Base-by-base conservation (phyloP, 805 yeast species). In the Peterozyma toletana region DNA sequence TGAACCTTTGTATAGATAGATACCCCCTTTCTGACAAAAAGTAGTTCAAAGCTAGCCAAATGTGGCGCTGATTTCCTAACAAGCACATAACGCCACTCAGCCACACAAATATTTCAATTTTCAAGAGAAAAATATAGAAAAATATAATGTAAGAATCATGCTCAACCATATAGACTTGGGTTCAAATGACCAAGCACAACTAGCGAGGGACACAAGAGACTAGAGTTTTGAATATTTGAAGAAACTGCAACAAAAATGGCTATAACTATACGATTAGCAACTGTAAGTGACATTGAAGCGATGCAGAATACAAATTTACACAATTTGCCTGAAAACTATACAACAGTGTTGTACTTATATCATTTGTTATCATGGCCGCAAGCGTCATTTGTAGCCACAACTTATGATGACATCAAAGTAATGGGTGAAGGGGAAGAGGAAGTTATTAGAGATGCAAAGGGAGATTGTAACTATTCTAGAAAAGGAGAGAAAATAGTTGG, bases 341-440 rank as follows among this genome's bases (percentile, higher is more conserved):
- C 86, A 50, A 68, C 90, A 63, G 89, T 90, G 62, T 93, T 89
- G 66, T 93, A 93, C 66, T 76, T 93, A 73, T 93, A 93, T 64
- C 99, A 93, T 64, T 75, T 88, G 9, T 67, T 91, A 41, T 83
- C 97, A 33, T 93, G 99, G 99, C 99, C 99, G 2, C 96, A 91
- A 60, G 95, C 95, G 11, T 86, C 96, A 35, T 93, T 82, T 67
- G 98, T 93, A 33, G 99, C 99, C 14, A 83, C 91, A 1, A 83
- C 93, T 2, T 77, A 82, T 27, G 84, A 77, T 50, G 77, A 71
- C 10, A 66, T 59, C 31, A 47, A 56, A 5, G 54, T 55, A 11
- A 55, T 57, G 1, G 53, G 47, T 2, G 45, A 46, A 9, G 57
- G 55, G 7, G 60, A 54, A 16, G 51, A 50, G 10, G 53, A 50